Percentiles rank a stretch among this genome's conserved stretches.
phyloP scores from a whole-genome alignment of 2,329 filamentous ascomycete species.

The Phialophora macrospora region DNA sequence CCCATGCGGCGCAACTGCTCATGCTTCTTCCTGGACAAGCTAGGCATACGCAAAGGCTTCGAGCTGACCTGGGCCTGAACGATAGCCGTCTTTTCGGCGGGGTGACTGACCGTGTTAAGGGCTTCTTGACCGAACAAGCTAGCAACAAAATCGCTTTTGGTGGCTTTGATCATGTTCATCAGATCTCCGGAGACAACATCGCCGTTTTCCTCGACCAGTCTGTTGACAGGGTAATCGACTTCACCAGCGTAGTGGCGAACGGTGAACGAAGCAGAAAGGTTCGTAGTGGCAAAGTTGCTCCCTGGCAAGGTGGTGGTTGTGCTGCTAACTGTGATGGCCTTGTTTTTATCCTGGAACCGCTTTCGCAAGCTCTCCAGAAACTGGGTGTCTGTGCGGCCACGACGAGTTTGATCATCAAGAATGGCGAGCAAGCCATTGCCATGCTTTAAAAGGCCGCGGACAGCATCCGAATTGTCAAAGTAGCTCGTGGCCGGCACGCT shows the following conservation, averaged over 20 bases:
- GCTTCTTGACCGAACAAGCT: conserved; percentile 96
- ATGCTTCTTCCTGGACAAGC: conserved; percentile 81
- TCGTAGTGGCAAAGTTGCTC: conserved; percentile 87
- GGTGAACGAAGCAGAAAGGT: conserved; percentile 79
- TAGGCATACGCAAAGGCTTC: conserved; percentile 89
- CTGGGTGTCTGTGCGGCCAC: conserved; percentile 85
- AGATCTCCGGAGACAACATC: conserved; percentile 95
- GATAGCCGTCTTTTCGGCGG: conserved; percentile 84
- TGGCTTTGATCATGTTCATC: conserved; percentile 88
- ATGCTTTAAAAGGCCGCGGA: conserved; percentile 86
- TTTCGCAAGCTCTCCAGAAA: conserved; percentile 88
- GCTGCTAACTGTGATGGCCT: conserved; percentile 79
- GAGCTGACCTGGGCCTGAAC: conserved; percentile 97
- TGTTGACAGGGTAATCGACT: conserved; percentile 87
- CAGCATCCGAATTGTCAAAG: conserved; percentile 95
- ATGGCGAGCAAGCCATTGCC: conserved; percentile 94
- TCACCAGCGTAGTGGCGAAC: conserved; percentile 96
- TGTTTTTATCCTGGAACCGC: conserved; percentile 92
- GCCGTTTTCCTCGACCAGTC: conserved; percentile 90
- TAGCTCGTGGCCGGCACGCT: conserved; percentile 89
- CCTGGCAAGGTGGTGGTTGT: conserved; percentile 78
- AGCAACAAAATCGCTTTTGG: conserved; percentile 84
- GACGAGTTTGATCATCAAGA: conserved; percentile 90
- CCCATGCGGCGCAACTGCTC: conserved; percentile 58
- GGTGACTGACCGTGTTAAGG: conserved; percentile 89